Percentiles rank a stretch among this genome's conserved stretches.
phyloP scores from a whole-genome alignment of 2,329 filamentous ascomycete genomes.

The Colletotrichum coccodes region DNA sequence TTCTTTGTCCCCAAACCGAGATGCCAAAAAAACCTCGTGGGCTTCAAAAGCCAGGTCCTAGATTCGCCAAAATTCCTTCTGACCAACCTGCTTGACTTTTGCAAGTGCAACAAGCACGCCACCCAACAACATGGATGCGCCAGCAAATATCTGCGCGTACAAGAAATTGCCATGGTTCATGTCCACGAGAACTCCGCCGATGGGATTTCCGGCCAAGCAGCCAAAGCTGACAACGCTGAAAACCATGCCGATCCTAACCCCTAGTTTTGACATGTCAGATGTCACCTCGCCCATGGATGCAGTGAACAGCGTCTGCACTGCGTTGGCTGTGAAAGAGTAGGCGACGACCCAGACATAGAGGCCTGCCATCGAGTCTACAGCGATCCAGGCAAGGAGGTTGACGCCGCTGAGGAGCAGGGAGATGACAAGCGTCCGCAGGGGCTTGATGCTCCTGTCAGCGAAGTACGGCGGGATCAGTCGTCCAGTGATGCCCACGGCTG shows the following conservation, averaged over 20 bases:
- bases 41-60: neutral
- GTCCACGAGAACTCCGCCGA: slow-evolving; percentile 56
- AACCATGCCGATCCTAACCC: slow-evolving; percentile 53
- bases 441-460: slow-evolving; percentile 34
- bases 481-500: slow-evolving; percentile 33
- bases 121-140: slow-evolving; percentile 18
- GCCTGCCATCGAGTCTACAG: slow-evolving; percentile 42
- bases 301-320: slow-evolving; percentile 52
- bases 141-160: slow-evolving; percentile 26
- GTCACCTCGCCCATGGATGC: slow-evolving; percentile 52
- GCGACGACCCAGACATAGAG: slow-evolving; percentile 42
- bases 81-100: slow-evolving; percentile 29
- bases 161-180: neutral
- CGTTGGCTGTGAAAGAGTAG: slow-evolving; percentile 47
- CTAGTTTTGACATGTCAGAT: slow-evolving; percentile 47
- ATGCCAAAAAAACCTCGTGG: neutral
- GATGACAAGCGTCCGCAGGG: slow-evolving; percentile 32
- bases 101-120: slow-evolving; percentile 22
- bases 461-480: slow-evolving; percentile 34
- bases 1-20: neutral
- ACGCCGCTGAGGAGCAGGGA: slow-evolving; percentile 19
- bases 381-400: slow-evolving; percentile 44
- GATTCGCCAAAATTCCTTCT: slow-evolving; percentile 7
- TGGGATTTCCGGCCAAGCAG: slow-evolving; percentile 49
- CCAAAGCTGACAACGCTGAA: slow-evolving; percentile 50